Percentiles rank a stretch among this genome's conserved stretches.
Evolutionary conservation across 176 grass and related monocot genomes (phyloP).

Genomic region (Eragrostis curvula): DNA sequence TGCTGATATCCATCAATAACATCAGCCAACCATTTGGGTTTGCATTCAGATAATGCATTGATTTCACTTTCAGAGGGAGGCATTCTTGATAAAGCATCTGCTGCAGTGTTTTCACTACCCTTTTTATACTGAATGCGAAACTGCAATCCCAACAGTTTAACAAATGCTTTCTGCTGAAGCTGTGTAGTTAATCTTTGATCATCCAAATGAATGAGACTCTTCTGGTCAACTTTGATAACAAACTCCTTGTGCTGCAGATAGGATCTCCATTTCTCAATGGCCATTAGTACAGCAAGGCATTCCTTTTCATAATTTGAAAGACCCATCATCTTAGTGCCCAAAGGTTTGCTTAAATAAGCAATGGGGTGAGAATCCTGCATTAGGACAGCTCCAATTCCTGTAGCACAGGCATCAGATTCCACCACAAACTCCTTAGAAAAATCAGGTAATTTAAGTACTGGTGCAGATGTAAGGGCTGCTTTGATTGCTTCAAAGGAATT

Average conservation of each 20-base stretch:
- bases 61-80: no score
- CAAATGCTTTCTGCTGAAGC: neutral
- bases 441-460: neutral
- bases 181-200: neutral
- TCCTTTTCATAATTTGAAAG: neutral
- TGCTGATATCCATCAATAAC: no score
- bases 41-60: neutral
- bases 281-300: neutral
- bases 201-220: neutral
- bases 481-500: neutral
- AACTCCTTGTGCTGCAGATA: neutral
- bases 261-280: neutral
- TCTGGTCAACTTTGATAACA: neutral
- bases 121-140: neutral
- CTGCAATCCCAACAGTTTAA: neutral
- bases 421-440: neutral
- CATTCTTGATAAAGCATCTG: neutral
- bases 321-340: rapidly evolving
- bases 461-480: neutral
- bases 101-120: neutral
- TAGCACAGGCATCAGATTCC: neutral
- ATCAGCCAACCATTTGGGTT: no score
- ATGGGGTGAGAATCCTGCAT: neutral
- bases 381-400: neutral
- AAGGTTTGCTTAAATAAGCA: neutral